Base-by-base conservation (phyloP, 2,329 filamentous ascomycete genomes). In the Alternaria rosae region DNA sequence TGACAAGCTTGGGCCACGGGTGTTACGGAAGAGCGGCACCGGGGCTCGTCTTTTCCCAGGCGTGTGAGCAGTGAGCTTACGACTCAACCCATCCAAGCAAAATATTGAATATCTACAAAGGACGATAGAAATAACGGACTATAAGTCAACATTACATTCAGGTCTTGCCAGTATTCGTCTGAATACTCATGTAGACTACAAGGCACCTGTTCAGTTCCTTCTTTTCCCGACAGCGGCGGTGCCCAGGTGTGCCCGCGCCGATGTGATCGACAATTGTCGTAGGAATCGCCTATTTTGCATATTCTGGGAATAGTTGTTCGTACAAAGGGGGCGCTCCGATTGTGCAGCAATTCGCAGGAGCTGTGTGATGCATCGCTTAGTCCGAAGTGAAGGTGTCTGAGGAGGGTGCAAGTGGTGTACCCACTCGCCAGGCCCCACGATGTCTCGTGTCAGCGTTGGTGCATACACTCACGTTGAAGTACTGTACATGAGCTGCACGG, bases 21-120 rank as follows among this genome's bases (percentile, higher is more conserved):
- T 51, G 47, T 51, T 51, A 51, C 30, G 20, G 30, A 51, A 51
- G 28, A 23, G 47, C 47, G 30, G 47, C 47, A 38, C 47, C 26
- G 17, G 47, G 28, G 28, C 5, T 50, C 15, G 26, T 32, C 26
- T 48, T 48, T 17, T 20, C 26, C 23, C 43, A 25, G 2, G 45
- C 45, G 28, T 43, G 23, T 28, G 26, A 8, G 35, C 35, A 38
- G 17, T 1, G 35, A 38, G 35, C 35, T 38, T 38, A 6, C n/a
- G 35, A 38, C 35, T 0, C 8, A 17, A n/a, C 35, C 0, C 4
- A n/a, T 10, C 17, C 35, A 17, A 1, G 5, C 17, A n/a, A 38
- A 0, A 5, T 10, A 3, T 38, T 38, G 1, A 17, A 38, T 9
- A 10, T 5, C 35, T n/a, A 38, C 9, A 4, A 11, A 38, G 4